phyloP scores from a whole-genome alignment of 2,329 filamentous ascomycete genomes.

The Dryadomyces quercus-mongolicae region DNA sequence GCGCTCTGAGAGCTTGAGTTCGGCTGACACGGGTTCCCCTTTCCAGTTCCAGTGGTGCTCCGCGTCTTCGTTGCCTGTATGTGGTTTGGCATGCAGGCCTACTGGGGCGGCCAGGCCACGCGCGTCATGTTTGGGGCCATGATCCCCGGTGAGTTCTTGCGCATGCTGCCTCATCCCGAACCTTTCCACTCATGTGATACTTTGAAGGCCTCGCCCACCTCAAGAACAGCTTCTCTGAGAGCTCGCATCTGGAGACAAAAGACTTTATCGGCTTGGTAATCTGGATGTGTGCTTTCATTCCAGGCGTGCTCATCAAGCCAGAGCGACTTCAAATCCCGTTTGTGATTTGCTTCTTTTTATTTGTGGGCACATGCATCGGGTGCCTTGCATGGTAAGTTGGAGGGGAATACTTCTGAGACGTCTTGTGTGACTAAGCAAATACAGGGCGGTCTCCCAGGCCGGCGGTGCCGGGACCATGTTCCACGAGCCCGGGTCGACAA shows the following conservation, averaged over 20 bases:
- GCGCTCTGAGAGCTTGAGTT: no score
- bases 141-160: conserved; percentile 14
- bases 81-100: conserved; percentile 20
- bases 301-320: conserved; percentile 9
- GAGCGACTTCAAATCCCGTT: conserved; percentile 6
- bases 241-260: conserved; percentile 15
- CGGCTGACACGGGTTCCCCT: not conserved
- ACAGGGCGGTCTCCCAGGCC: conserved; percentile 10
- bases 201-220: conserved; percentile 14
- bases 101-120: conserved; percentile 13
- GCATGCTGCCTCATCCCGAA: conserved; percentile 13
- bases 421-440: conserved; percentile 11
- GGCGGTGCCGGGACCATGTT: conserved; percentile 18
- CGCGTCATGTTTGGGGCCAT: conserved; percentile 17
- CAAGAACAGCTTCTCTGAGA: conserved; percentile 14
- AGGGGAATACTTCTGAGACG: not conserved
- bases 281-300: conserved; percentile 8
- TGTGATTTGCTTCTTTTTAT: conserved; percentile 21
- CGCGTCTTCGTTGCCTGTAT: conserved; percentile 23
- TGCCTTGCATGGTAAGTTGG: conserved; percentile 15
- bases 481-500: conserved; percentile 9
- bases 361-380: conserved; percentile 20
- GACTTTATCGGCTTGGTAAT: conserved; percentile 19
- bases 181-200: not conserved
- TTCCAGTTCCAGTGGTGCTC: conserved; percentile 15